Base-by-base conservation (phyloP, 768 basidiomycete species). In the Clavaria fumosa region DNA sequence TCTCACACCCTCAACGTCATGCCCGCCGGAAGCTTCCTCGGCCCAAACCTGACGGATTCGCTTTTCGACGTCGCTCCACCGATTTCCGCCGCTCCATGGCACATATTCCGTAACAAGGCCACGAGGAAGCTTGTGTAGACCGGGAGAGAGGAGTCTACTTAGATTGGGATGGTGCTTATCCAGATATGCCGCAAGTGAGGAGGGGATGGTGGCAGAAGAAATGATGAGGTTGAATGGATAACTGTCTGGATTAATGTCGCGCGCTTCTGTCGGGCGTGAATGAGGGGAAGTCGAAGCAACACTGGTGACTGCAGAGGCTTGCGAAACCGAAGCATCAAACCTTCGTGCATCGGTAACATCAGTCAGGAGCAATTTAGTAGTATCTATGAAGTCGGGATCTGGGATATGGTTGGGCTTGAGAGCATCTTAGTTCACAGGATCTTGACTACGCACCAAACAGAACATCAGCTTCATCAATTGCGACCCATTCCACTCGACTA, bases 381-480 rank as follows among this genome's bases (percentile, higher is more conserved):
- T 69, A 37, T 75, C 71, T 42, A 75, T 66, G 53, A 93, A 93
- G 53, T 91, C 85, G 1, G 75, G 65, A 50, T 89, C 88, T 91
- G 45, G 4, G 20, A 11, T 41, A 31, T 38, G 26, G 7, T 11
- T 36, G 7, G 27, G 24, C 7, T 19, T 35, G 24, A 22, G 9
- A 9, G 23, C 12, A 31, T 19, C 27, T 22, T 32, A 11, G n/a
- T 28, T 22, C 17, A 31, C 26, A 2, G 27, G 27, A 24, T 27
- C 22, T 10, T 15, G 23, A 35, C 10, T 34, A 55, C 69, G 35
- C 45, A 84, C 89, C 85, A 37, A 93, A 78, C 9, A 91, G 61
- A 34, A 95, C 73, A 51, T 93, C 90, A 0, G 90, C 89, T 51
- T 95, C 89, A 43, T 95, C 90, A 1, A 93, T 61, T 3, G 91